Base-by-base conservation (phyloP, 768 basidiomycete genomes). In the Obba rivulosa region DNA sequence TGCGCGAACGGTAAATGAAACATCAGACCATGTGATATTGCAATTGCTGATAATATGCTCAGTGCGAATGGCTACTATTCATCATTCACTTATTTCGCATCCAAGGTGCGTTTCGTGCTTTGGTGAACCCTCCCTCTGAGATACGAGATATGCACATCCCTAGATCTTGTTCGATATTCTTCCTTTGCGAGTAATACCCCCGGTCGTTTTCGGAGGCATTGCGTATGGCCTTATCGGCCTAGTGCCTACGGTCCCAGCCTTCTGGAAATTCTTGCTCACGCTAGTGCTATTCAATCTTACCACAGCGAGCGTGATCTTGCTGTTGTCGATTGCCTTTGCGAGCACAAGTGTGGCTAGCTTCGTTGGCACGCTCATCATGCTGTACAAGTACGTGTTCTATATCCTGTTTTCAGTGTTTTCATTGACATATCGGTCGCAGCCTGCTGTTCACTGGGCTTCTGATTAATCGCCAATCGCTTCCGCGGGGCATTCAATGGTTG, bases 211-310 rank as follows among this genome's bases (percentile, higher is more conserved):
- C 53, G 96, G 96, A 31, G 88, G 91, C 4, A 97, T 99, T 57
- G 84, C 96, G 9, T 99, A 99, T 58, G 83, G 90, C 2, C 81
- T 97, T 3, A 92, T 96, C 7, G 96, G 96, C 4, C 82, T 99
- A 41, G 96, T 98, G 9, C 89, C 92, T 2, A 85, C 83, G 13
- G 88, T 97, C 8, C 71, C 81, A 0, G 81, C 79, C 8, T 98
- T 97, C 74, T 98, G 96, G 96, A 97, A 96, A 71, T 98, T 99
- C 73, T 85, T 97, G 71, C 81, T 98, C 55, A 89, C 87, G 1
- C 77, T 99, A 34, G 92, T 99, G 9, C 69, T 99, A 34, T 98
- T 98, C 83, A 99, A 99, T 69, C 68, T 99, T 57, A 89, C 94
- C 1, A 94, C 96, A 1, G 92, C 94, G 23, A 90, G 86, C 61